Percentiles rank a stretch among this genome's conserved stretches.
These are phyloP conservation scores for Polytrichum commune DNA, from an alignment of 225 moss, liverwort and hornwort species.

Conservation along the genomic window DNA sequence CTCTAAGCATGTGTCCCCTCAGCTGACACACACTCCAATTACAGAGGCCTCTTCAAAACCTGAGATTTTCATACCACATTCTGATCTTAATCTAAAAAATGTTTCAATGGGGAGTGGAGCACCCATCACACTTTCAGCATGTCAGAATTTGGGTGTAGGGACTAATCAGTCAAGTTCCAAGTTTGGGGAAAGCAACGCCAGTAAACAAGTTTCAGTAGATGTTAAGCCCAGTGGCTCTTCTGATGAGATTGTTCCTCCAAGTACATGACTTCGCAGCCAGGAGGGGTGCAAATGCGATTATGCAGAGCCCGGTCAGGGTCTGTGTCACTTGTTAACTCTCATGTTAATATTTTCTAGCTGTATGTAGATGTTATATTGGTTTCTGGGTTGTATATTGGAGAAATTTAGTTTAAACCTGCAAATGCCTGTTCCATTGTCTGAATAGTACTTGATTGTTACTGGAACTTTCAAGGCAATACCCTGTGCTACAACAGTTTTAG, in stretches of 20 bases:
- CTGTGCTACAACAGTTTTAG: no score
- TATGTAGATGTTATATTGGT: no score
- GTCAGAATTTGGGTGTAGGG: slow-evolving; percentile 3
- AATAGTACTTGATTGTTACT: no score
- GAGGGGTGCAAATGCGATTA: no score
- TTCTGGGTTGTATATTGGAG: no score
- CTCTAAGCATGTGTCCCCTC: slow-evolving; percentile 11
- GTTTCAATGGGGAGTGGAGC: not conserved
- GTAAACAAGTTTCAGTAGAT: not conserved
- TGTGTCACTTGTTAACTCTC: no score
- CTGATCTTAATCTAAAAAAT: slow-evolving; percentile 11
- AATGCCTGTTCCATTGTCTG: no score
- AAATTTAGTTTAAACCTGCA: no score
- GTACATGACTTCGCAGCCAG: not conserved
- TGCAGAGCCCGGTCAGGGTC: no score
- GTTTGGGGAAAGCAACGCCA: not conserved
- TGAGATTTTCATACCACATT: slow-evolving; percentile 12
- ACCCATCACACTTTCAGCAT: not conserved
- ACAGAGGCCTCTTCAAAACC: slow-evolving; percentile 8
- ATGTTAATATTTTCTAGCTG: no score
- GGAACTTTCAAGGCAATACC: no score
- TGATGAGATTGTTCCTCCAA: not conserved
- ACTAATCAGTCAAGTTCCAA: not conserved
- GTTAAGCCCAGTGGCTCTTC: not conserved
- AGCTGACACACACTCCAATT: not conserved